phyloP scores from a whole-genome alignment of 1,284 basidiomycete genomes.

The Fomes fomentarius region DNA sequence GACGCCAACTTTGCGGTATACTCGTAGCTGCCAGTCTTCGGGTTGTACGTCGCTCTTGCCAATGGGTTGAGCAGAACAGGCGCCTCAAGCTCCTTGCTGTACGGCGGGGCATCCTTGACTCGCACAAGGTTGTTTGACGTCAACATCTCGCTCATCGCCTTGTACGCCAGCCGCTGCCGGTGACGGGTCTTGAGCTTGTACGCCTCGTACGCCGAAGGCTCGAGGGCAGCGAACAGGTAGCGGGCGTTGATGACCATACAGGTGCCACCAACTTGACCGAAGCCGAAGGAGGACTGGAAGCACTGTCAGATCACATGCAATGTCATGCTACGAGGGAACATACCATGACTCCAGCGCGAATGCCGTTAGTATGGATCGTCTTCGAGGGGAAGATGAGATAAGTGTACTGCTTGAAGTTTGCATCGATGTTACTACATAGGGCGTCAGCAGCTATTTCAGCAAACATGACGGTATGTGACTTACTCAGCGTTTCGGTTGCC shows the following conservation, averaged over 20 bases:
- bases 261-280: constrained; percentile 98
- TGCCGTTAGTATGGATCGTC: constrained; percentile 91
- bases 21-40: constrained; percentile 84
- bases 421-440: constrained; percentile 81
- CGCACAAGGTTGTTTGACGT: constrained; percentile 91
- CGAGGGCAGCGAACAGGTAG: constrained; percentile 86
- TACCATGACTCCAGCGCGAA: constrained; percentile 89
- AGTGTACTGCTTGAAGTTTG: constrained; percentile 88
- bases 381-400: constrained; percentile 98
- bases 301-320: constrained; percentile 7
- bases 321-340: constrained; percentile 16
- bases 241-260: constrained; percentile 90
- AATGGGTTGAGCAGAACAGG: constrained; percentile 92
- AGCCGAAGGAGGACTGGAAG: constrained; percentile 90
- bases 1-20: constrained; percentile 72
- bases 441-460: constrained; percentile 19
- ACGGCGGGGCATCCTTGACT: constrained; percentile 96
- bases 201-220: constrained; percentile 70
- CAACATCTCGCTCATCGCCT: constrained; percentile 95
- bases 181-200: constrained; percentile 76
- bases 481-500: constrained; percentile 96
- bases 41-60: constrained; percentile 83
- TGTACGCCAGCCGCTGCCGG: constrained; percentile 82
- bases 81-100: constrained; percentile 85
- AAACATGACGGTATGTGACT: constrained; percentile 34